Percentiles rank a stretch among this genome's conserved stretches.
Evolutionary conservation across 2,329 filamentous ascomycete species (phyloP).

Genomic region (Hyphodiscus sp.): DNA sequence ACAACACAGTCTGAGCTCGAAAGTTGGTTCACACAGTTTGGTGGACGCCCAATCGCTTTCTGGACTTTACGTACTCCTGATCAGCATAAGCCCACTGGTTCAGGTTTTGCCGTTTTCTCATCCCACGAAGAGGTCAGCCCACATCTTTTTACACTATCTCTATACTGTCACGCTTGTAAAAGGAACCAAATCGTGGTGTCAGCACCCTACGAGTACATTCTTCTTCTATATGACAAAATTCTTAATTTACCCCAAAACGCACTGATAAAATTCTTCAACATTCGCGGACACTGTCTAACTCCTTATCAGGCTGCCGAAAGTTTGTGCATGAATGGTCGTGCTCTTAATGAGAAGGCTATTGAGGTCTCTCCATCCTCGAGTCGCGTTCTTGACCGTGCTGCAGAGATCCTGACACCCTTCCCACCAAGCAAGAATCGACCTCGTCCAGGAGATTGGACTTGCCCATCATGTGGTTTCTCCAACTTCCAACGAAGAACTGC

Average conservation of each 20-base stretch:
- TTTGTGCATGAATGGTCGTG: slow-evolving; percentile 97
- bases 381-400: slow-evolving; percentile 88
- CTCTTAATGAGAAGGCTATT: slow-evolving; percentile 97
- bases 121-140: slow-evolving; percentile 87
- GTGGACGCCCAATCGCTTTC: slow-evolving; percentile 94
- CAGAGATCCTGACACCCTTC: slow-evolving; percentile 94
- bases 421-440: slow-evolving; percentile 98
- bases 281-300: slow-evolving; percentile 30
- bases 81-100: slow-evolving; percentile 98
- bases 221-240: slow-evolving; percentile 28
- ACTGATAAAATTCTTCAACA: slow-evolving; percentile 27
- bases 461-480: slow-evolving; percentile 96
- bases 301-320: slow-evolving; percentile 78
- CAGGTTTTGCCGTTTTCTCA: slow-evolving; percentile 96
- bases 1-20: slow-evolving; percentile 98
- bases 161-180: slow-evolving; percentile 25
- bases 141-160: slow-evolving; percentile 19
- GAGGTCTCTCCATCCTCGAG: slow-evolving; percentile 98
- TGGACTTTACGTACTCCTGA: slow-evolving; percentile 97
- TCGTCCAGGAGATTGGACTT: slow-evolving; percentile 96
- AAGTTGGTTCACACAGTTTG: slow-evolving; percentile 99
- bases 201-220: slow-evolving; percentile 24
- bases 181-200: slow-evolving; percentile 22
- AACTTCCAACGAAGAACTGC: slow-evolving; percentile 98
- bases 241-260: slow-evolving; percentile 11